Percentiles rank a stretch among this genome's conserved stretches.
Evolutionary conservation across 2,329 filamentous ascomycete genomes (phyloP).

Genomic region (Macrophomina pseudophaseolina): DNA sequence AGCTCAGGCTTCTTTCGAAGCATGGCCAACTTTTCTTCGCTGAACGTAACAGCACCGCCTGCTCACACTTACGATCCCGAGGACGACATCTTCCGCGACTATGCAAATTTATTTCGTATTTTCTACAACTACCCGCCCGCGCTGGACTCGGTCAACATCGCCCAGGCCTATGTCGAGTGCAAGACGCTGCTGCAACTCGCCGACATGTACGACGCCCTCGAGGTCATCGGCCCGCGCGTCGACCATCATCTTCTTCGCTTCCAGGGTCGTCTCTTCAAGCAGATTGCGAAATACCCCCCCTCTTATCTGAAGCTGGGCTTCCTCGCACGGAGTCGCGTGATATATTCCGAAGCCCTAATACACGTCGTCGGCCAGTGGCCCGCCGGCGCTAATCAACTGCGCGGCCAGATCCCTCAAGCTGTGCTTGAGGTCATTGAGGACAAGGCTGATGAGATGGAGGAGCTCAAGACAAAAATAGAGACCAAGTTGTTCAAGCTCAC

Average conservation of each 20-base stretch:
- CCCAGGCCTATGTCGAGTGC: conserved; percentile 90
- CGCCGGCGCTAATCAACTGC: conserved; percentile 75
- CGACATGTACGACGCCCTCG: conserved; percentile 92
- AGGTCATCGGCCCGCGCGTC: conserved; percentile 84
- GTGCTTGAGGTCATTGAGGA: conserved; percentile 92
- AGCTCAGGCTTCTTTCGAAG: conserved; percentile 81
- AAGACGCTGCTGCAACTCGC: conserved; percentile 86
- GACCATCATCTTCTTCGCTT: conserved; percentile 95
- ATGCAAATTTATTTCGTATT: conserved; percentile 92
- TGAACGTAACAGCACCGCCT: conserved; percentile 48
- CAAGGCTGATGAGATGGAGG: conserved; percentile 90
- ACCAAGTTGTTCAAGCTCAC: conserved; percentile 80
- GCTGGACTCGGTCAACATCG: conserved; percentile 85
- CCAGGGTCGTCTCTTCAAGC: conserved; percentile 88
- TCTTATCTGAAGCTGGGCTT: conserved; percentile 90
- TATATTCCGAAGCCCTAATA: conserved; percentile 79
- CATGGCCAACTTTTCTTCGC: conserved; percentile 76
- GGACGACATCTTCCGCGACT: conserved; percentile 83
- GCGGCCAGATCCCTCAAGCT: conserved; percentile 60
- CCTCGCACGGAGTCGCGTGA: conserved; percentile 78
- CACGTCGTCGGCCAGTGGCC: conserved; percentile 97
- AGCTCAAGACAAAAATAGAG: conserved; percentile 79
- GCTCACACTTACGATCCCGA: conserved; percentile 61
- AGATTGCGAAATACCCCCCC: conserved; percentile 94
- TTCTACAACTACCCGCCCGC: conserved; percentile 92